Evolutionary conservation across 208 protist genomes (phyloP).

Genomic region (Acanthamoeba royreba): DNA sequence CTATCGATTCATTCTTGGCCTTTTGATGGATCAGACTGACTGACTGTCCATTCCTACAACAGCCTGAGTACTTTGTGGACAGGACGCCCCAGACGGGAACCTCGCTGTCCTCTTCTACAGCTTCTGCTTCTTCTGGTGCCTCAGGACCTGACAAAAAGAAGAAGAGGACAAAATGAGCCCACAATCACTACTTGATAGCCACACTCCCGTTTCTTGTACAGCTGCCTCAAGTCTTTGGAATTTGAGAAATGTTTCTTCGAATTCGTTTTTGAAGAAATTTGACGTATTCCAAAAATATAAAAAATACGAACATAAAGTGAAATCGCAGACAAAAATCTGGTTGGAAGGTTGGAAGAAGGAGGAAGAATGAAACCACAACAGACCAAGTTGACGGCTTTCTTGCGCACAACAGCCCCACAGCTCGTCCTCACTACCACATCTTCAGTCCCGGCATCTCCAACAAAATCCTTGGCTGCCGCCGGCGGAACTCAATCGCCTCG

Average conservation of each 20-base stretch:
- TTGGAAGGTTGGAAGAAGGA: no score
- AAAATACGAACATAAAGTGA: background rate
- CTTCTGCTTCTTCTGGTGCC: background rate
- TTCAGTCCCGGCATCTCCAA: background rate
- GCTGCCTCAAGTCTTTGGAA: no score
- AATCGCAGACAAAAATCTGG: no score
- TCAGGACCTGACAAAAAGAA: background rate
- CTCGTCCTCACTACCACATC: background rate
- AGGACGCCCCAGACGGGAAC: background rate
- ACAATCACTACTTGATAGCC: background rate
- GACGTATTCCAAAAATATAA: no score
- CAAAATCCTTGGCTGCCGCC: background rate
- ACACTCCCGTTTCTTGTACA: no score
- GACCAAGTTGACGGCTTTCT: background rate
- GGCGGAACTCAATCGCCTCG: no score
- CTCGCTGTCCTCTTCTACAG: background rate
- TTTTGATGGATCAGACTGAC: background rate
- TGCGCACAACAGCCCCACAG: background rate
- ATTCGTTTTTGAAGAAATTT: no score
- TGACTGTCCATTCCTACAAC: background rate
- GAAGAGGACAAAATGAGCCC: background rate
- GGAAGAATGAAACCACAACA: background rate
- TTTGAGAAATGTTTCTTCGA: no score
- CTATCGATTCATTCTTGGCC: conserved; percentile 59
- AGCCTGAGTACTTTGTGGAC: background rate